Base-by-base conservation (phyloP, 257 asterid species). In the Nicotiana knightiana region DNA sequence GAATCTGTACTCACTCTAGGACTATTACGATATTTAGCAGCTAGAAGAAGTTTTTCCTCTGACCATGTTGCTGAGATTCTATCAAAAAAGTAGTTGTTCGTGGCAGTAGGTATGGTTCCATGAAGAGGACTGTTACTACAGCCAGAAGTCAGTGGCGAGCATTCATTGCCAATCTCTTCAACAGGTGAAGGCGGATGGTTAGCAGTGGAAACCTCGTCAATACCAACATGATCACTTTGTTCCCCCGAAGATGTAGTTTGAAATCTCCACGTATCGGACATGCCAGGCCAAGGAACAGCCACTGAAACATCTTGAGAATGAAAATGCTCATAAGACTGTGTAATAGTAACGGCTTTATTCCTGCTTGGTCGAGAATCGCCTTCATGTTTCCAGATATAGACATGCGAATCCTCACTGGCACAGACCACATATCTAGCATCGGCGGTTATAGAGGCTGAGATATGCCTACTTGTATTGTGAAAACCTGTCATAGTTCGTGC, bases 331-430 rank as follows among this genome's bases (percentile, higher is more conserved):
- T 92, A 94, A 17, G 97, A 88, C 24, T 85, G 94, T 53, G 98
- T 92, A 17, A 94, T 89, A 32, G 98, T 91, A 53, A 91, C 92
- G 17, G 94, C 91, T 89, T 93, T 94, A 54, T 85, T 90, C 88
- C 98, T 88, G 85, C 92, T 91, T 28, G 98, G 96, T 73, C 90
- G 93, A 67, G 97, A 88, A 80, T 91, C 95, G 48, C 87, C 86
- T 87, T 93, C 98, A 16, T 96, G 98, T 85, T 91, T 94, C 99
- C 99, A 96, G 35, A 96, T 88, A 66, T 93, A 94, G n/a, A 96
- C 97, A 57, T 88, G 87, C 28, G 99, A 96, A 85, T 90, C 99
- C 86, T 94, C 99, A 35, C 99, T 94, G 55, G 99, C 98, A 53
- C 94, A 90, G 77, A 96, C 87, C 30, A 91, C 94, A 68, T 96